Base-by-base conservation (phyloP, 257 asterid genomes). In the Capsicum baccatum region DNA sequence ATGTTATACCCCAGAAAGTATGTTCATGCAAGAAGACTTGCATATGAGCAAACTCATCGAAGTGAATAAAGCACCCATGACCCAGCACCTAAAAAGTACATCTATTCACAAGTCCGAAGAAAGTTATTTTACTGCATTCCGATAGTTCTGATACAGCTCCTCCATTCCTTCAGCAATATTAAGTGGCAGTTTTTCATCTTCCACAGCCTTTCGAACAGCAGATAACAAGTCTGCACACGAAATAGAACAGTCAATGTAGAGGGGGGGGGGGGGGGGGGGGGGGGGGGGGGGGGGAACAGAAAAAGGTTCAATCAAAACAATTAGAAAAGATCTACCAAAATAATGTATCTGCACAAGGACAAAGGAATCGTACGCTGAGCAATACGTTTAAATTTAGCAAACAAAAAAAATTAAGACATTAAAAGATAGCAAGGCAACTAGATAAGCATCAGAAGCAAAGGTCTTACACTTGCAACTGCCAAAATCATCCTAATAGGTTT, bases 81-180 rank as follows among this genome's bases (percentile, higher is more conserved):
- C 73, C 83, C 79, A 83, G 83, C 79, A 84, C 69, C 81, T 19
- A 35, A 48, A 64, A 85, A 83, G 44, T 79, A 33, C 58, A 90
- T 79, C 63, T 82, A 84, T 85, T 62, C 44, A 87, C 83, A 80
- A 85, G 84, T 70, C 60, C 80, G 85, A 89, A 89, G 89, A 88
- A 84, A 85, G 90, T 87, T 83, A 83, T 85, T 86, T 91, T 92
- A 95, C 98, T 80, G 99, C 98, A 84, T 92, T 91, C 86, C 92
- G 93, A 89, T 96, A 96, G 87, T 91, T 96, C 86, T 90, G 91
- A 85, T 90, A 94, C 88, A 96, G 87, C 89, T 94, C 99, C 89
- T 92, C 93, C 98, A 96, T 92, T 85, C 91, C 95, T 73, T 85
- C 91, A 86, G 96, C 94, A 85, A 96, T 86, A 90, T 86, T 85